Evolutionary conservation across 768 basidiomycete genomes (phyloP).

Genomic region (Boletus vermiculosoides): DNA sequence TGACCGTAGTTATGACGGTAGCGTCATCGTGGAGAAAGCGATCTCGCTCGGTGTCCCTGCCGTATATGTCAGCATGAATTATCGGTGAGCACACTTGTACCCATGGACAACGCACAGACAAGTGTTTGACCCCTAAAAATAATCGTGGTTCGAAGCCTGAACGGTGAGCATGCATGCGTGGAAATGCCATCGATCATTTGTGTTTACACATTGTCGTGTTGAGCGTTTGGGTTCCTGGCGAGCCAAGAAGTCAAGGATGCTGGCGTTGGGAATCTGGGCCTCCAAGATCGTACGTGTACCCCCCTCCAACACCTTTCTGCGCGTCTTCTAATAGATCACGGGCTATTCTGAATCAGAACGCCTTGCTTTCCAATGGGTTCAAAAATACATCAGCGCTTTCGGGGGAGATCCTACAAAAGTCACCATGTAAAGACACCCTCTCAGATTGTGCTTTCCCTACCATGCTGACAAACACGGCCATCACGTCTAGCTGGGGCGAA

Average conservation of each 20-base stretch:
- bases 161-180: background rate
- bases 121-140: background rate
- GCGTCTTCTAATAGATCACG: background rate
- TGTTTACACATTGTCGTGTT: background rate
- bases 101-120: background rate
- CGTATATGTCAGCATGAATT: conserved; percentile 42
- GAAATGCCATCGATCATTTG: background rate
- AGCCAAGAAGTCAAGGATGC: conserved; percentile 40
- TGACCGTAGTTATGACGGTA: conserved; percentile 14
- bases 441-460: background rate
- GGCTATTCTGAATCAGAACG: conserved; percentile 22
- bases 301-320: background rate
- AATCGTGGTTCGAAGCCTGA: background rate
- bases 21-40: conserved; percentile 32
- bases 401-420: conserved; percentile 57
- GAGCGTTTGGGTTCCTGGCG: conserved; percentile 41
- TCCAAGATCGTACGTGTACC: conserved; percentile 41
- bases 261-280: conserved; percentile 47
- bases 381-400: conserved; percentile 56
- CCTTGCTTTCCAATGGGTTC: conserved; percentile 52
- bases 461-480: background rate
- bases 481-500: conserved; percentile 30
- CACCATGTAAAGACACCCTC: conserved; percentile 19
- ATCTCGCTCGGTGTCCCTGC: conserved; percentile 33
- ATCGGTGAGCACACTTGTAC: conserved; percentile 31